Evolutionary conservation across 306 rosid genomes (phyloP).

Genomic region (Glycine latifolia): DNA sequence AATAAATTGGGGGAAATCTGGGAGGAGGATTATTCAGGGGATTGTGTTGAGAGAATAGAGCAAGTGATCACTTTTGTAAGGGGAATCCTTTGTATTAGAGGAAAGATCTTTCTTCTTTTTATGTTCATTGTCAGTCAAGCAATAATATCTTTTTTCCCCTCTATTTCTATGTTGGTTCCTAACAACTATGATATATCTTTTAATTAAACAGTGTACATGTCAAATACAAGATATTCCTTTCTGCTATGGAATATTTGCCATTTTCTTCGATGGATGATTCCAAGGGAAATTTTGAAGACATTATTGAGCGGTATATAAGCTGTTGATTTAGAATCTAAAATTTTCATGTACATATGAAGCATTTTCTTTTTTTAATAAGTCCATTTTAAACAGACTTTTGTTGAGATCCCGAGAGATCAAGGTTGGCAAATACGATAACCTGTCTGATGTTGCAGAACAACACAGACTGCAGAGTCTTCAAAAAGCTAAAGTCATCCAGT

Average conservation of each 20-base stretch:
- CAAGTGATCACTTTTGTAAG: slow-evolving; percentile 21
- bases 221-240: slow-evolving; percentile 90
- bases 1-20: slow-evolving; percentile 1
- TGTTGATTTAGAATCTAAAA: slow-evolving; percentile 23
- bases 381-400: slow-evolving; percentile 72
- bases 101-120: slow-evolving; percentile 24
- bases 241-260: slow-evolving; percentile 92
- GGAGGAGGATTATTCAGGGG: slow-evolving; percentile 1
- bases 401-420: slow-evolving; percentile 90
- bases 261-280: slow-evolving; percentile 78
- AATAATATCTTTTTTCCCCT: neutral
- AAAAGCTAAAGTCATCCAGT: slow-evolving; percentile 92
- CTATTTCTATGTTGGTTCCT: slow-evolving; percentile 24
- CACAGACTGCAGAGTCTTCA: slow-evolving; percentile 91
- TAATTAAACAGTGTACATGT: slow-evolving; percentile 73
- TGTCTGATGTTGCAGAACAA: slow-evolving; percentile 87
- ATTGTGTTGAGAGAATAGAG: slow-evolving; percentile 15
- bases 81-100: slow-evolving; percentile 6
- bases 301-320: slow-evolving; percentile 75
- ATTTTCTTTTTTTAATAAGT: slow-evolving; percentile 37
- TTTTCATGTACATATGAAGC: slow-evolving; percentile 37
- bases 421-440: slow-evolving; percentile 65
- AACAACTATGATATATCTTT: slow-evolving; percentile 44
- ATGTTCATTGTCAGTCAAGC: slow-evolving; percentile 33
- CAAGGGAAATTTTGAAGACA: slow-evolving; percentile 93